Evolutionary conservation across 495 filamentous ascomycete genomes (phyloP).

Genomic region (Talaromyces ruber): DNA sequence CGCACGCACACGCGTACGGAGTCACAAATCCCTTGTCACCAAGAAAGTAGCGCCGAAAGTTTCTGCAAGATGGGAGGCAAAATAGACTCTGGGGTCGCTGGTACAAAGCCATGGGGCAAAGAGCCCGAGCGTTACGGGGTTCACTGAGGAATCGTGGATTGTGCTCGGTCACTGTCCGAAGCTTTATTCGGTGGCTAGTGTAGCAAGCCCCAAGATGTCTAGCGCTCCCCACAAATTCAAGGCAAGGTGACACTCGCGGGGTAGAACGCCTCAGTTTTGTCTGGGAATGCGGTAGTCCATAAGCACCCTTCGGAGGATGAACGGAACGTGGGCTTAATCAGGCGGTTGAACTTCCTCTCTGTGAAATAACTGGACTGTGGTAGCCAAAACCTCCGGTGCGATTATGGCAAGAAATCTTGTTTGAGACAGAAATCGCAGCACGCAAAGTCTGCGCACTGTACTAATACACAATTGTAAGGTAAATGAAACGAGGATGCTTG

Average conservation of each 20-base stretch:
- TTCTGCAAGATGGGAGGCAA: neutral
- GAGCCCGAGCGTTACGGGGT: neutral
- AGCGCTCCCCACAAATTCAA: neutral
- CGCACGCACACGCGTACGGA: neutral
- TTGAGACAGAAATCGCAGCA: neutral
- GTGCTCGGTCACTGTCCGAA: neutral
- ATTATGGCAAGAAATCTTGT: neutral
- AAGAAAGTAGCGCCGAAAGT: neutral
- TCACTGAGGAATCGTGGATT: neutral
- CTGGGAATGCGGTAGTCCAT: neutral
- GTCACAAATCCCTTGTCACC: neutral
- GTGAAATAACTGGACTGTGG: too few species aligned
- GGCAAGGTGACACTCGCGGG: neutral
- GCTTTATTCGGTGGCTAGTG: neutral
- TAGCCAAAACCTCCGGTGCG: too few species aligned
- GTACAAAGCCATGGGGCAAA: neutral
- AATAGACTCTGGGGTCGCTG: neutral
- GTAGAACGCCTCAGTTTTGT: neutral
- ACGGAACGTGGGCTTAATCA: neutral
- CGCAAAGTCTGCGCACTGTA: conserved; percentile 1
- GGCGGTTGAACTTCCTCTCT: too few species aligned
- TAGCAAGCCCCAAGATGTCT: conserved; percentile 1
- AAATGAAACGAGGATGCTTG: neutral
- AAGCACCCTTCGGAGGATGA: neutral
- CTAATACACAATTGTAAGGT: neutral